These are phyloP conservation scores for Syzygium syzygioides DNA, from an alignment of 441 rosid species.

Conservation along the genomic window DNA sequence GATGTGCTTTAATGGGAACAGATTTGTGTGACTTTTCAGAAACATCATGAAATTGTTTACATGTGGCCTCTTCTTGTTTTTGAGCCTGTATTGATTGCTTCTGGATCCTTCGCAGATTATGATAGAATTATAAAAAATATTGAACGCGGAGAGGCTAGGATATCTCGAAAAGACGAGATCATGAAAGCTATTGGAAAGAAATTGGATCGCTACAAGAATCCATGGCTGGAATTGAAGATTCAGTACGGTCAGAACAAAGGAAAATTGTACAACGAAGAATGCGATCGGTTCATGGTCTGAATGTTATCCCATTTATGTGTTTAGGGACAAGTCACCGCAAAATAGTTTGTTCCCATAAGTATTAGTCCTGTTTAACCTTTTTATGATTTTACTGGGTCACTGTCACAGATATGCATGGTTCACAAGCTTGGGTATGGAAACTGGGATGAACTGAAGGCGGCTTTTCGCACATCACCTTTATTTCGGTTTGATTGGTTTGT, in stretches of 20 bases:
- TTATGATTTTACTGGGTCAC: conserved; percentile 1
- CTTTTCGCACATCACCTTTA: conserved; percentile 73
- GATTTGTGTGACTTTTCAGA: neutral
- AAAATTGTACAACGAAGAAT: conserved; percentile 95
- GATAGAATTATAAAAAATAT: conserved; percentile 98
- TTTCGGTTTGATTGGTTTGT: conserved; percentile 98
- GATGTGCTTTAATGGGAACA: neutral
- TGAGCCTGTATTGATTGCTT: neutral
- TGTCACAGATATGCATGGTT: conserved; percentile 87
- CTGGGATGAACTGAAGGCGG: conserved; percentile 97
- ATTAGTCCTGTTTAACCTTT: neutral
- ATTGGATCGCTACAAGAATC: conserved; percentile 95
- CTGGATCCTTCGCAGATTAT: conserved; percentile 41
- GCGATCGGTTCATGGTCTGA: conserved; percentile 93
- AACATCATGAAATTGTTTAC: neutral
- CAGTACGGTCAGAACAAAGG: conserved; percentile 99
- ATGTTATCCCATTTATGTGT: neutral
- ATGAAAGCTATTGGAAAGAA: conserved; percentile 99
- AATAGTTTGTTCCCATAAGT: neutral
- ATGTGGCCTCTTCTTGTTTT: neutral
- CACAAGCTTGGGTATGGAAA: conserved; percentile 99
- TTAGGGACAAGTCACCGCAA: neutral
- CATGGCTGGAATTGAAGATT: conserved; percentile 97
- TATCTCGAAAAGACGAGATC: conserved; percentile 94
- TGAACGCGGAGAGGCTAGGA: conserved; percentile 97